These are phyloP conservation scores for Chytriomyces confervae DNA, from an alignment of 192 early-diverging fungal species.

Conservation along the genomic window DNA sequence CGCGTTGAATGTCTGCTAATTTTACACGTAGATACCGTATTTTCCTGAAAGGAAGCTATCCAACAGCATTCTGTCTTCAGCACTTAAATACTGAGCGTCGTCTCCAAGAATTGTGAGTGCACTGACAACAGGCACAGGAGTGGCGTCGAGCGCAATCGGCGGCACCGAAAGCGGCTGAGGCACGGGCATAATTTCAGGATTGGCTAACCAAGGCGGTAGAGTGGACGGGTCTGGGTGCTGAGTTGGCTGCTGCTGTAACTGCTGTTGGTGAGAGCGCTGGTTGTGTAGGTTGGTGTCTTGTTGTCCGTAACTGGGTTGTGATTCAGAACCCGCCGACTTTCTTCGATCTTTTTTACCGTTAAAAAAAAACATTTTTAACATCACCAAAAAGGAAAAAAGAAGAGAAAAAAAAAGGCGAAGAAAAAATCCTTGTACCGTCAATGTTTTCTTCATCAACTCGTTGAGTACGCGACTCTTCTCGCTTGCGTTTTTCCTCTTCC, in stretches of 20 bases:
- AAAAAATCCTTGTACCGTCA: neutral
- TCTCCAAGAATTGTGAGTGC: conserved; percentile 27
- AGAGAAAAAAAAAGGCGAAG: neutral
- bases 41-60: conserved; percentile 27
- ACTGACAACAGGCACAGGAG: conserved; percentile 4
- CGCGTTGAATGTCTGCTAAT: neutral
- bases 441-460: conserved; percentile 7
- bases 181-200: neutral
- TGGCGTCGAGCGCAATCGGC: neutral
- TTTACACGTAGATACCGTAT: conserved; percentile 25
- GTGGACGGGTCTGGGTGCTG: neutral
- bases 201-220: neutral
- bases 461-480: conserved; percentile 19
- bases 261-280: neutral
- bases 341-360: no score
- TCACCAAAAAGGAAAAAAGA: neutral
- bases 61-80: conserved; percentile 20
- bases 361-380: neutral
- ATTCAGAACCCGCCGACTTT: no score
- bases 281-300: neutral
- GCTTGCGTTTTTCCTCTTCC: conserved; percentile 26
- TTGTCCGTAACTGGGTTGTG: neutral
- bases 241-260: neutral
- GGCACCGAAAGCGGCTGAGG: neutral
- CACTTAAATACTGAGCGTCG: conserved; percentile 3